phyloP scores from a whole-genome alignment of 257 asterid genomes.

The Haberlea rhodopensis region DNA sequence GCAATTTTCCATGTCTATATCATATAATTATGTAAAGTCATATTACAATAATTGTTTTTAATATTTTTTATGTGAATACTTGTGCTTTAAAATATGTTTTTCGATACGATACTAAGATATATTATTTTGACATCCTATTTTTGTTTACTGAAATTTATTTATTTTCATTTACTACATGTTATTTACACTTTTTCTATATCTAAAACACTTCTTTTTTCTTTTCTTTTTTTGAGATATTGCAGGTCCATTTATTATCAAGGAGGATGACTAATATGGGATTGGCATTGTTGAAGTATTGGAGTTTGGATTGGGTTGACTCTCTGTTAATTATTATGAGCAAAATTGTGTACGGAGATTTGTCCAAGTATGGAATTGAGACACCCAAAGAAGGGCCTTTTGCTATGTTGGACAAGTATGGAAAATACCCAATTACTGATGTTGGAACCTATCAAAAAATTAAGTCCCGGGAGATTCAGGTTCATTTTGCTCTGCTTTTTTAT shows the following conservation, averaged over 20 bases:
- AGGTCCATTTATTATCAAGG: slow-evolving; percentile 62
- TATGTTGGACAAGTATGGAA: slow-evolving; percentile 48
- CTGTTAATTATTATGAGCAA: slow-evolving; percentile 39
- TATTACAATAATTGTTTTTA: too few species aligned
- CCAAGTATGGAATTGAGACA: slow-evolving; percentile 50
- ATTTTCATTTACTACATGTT: too few species aligned
- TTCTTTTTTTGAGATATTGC: too few species aligned
- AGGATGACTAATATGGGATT: slow-evolving; percentile 30
- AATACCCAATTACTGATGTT: slow-evolving; percentile 63
- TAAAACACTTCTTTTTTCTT: too few species aligned
- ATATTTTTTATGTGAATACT: too few species aligned
- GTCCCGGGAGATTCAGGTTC: slow-evolving; percentile 61
- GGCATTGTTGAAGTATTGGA: slow-evolving; percentile 30
- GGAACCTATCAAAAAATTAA: slow-evolving; percentile 57
- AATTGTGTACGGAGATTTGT: slow-evolving; percentile 48
- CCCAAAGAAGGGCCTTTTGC: slow-evolving; percentile 62
- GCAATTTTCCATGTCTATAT: too few species aligned
- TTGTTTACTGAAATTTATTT: too few species aligned
- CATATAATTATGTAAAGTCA: too few species aligned
- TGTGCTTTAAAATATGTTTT: too few species aligned
- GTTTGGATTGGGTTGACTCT: slow-evolving; percentile 36
- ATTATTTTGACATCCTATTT: too few species aligned
- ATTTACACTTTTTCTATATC: too few species aligned
- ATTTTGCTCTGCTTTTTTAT: background rate
- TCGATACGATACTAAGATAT: too few species aligned